A percentile compares a stretch with the other conserved stretches of the same genome.
Conservation (phyloP, 441 rosid genomes). For the Biscutella laevigata region DNA sequence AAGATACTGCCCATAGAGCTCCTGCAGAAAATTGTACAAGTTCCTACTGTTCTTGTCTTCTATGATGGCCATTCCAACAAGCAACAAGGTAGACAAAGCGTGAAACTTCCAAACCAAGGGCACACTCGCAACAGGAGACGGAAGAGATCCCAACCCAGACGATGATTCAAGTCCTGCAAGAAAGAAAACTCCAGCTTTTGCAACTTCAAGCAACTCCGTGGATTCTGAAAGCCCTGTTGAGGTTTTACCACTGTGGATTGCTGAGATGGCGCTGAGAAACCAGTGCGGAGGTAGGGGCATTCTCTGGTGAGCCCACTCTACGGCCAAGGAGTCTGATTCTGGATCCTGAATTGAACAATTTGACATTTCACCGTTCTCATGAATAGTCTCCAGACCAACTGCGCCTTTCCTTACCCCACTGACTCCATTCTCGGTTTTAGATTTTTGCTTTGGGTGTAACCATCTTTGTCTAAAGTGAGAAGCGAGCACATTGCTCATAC, state of each 20-base stretch:
- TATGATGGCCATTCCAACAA: constrained; percentile 62
- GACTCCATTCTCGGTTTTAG: constrained; percentile 26
- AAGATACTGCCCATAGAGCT: constrained; percentile 55
- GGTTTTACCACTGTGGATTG: constrained; percentile 30
- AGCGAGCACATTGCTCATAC: constrained; percentile 39
- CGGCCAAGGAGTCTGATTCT: constrained; percentile 26
- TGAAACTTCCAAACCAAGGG: constrained; percentile 80
- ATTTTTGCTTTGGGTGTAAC: constrained; percentile 54
- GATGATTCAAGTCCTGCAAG: constrained; percentile 69
- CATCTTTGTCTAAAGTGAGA: constrained; percentile 69
- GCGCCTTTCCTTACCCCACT: constrained; percentile 26
- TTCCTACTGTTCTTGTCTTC: constrained; percentile 60
- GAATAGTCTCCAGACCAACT: constrained; percentile 56
- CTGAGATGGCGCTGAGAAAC: constrained; percentile 82
- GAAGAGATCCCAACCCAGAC: constrained; percentile 32
- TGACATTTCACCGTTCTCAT: constrained; percentile 55
- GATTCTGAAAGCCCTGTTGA: constrained; percentile 31
- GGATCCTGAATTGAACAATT: constrained; percentile 28
- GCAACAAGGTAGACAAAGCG: constrained; percentile 59
- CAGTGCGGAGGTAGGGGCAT: constrained; percentile 81
- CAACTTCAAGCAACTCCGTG: constrained; percentile 37
- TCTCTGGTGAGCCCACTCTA: constrained; percentile 85
- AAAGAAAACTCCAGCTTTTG: constrained; percentile 77
- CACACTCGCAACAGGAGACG: constrained; percentile 45
- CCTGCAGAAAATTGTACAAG: constrained; percentile 63